Evolutionary conservation across 495 filamentous ascomycete species (phyloP).

Genomic region (Bacidia rubella): DNA sequence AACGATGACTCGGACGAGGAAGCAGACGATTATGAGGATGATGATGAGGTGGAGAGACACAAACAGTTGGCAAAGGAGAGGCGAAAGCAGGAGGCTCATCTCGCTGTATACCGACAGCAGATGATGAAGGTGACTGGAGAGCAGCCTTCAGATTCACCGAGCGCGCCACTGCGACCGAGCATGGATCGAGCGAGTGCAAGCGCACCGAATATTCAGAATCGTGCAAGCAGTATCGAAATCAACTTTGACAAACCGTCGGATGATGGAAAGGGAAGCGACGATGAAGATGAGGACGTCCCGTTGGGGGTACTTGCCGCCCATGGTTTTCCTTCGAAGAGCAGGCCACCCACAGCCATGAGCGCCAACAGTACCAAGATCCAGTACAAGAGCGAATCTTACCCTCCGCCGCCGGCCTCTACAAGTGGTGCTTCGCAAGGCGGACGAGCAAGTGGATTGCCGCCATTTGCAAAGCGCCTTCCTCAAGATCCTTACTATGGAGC

Average conservation of each 20-base stretch:
- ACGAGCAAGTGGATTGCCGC: constrained; percentile 45
- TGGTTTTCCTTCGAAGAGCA: constrained; percentile 76
- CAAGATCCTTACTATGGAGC: constrained; percentile 83
- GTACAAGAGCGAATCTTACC: constrained; percentile 21
- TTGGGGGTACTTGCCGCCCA: constrained; percentile 81
- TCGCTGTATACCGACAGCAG: constrained; percentile 81
- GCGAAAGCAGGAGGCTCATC: constrained; percentile 79
- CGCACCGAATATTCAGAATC: constrained; percentile 29
- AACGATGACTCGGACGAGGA: constrained; percentile 34
- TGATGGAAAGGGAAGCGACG: constrained; percentile 39
- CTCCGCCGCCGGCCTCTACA: constrained; percentile 31
- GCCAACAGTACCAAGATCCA: constrained; percentile 30
- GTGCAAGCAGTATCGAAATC: constrained; percentile 22
- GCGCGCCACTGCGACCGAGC: constrained; percentile 24
- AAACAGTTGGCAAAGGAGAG: constrained; percentile 61
- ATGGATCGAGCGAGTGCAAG: constrained; percentile 31
- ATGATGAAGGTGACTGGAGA: constrained; percentile 96
- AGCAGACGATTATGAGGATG: constrained; percentile 60
- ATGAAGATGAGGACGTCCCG: constrained; percentile 80
- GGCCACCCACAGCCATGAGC: constrained; percentile 56
- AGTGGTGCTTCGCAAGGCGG: constrained; percentile 27
- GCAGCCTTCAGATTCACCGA: constrained; percentile 28
- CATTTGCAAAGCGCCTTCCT: constrained; percentile 77
- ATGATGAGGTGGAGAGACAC: constrained; percentile 57
- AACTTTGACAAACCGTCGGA: constrained; percentile 25